Base-by-base conservation (phyloP, 345 rosid species). In the Tarenaya hassleriana region DNA sequence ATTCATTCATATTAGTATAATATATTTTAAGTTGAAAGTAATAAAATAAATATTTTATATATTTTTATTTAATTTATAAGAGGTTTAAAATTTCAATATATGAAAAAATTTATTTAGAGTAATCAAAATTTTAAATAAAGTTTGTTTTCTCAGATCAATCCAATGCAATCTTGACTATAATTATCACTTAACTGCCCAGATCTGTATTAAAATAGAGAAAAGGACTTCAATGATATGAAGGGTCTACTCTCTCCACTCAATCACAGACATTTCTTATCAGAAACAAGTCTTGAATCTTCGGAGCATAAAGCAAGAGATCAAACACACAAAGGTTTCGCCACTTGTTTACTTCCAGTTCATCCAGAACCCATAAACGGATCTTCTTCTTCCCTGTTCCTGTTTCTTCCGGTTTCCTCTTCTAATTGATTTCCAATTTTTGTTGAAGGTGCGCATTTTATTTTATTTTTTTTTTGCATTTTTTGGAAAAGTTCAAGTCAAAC, bases 331-430 rank as follows among this genome's bases (percentile, higher is more conserved):
- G n/a, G 33, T 14, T 40, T 52, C 7, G 65, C 65, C 65, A 66
- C 60, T 60, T 59, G 70, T 66, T 52, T 60, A 53, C 52, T 59
- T 66, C 65, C 43, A 32, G 58, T 46, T 27, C 61, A 46, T 59
- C 55, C 35, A 21, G 32, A 52, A 2, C 5, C 29, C 35, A 20
- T 39, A 18, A 34, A 66, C 47, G 56, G 47, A 64, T 57, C 69
- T 52, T 34, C 17, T 24, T 14, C 15, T 13, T 51, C 19, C 7
- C 1, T 27, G 20, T 35, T 52, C 58, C 43, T 62, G 42, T 10
- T 34, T n/a, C 51, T 16, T 39, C 47, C 39, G 14, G 18, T 24
- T 61, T 37, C 2, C 3, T 50, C 17, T 21, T 59, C 63, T 29
- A 10, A 31, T 52, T 34, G 51, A 35, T 44, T 45, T 46, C 39